Evolutionary conservation across 2,329 filamentous ascomycete species (phyloP).

Genomic region (Mariannaea sp.): DNA sequence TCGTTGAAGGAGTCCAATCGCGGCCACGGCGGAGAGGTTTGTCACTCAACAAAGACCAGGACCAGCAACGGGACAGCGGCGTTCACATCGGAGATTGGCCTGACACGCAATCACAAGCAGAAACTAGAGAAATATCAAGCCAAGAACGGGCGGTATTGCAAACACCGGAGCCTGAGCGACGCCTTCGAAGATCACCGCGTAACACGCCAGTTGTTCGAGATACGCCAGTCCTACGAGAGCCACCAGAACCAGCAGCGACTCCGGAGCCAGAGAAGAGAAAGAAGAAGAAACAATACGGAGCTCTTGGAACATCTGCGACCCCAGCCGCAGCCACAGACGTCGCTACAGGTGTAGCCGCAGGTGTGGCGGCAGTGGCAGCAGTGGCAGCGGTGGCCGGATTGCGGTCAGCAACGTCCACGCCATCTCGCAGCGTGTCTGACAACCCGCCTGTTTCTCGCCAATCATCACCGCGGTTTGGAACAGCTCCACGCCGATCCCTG

Average conservation of each 20-base stretch:
- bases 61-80: conserved; percentile 58
- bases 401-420: conserved; percentile 27
- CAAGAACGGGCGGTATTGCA: conserved; percentile 29
- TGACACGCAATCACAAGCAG: conserved; percentile 32
- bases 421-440: conserved; percentile 47
- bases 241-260: conserved; percentile 43
- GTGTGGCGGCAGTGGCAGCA: conserved; percentile 16
- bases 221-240: conserved; percentile 51
- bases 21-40: conserved; percentile 45
- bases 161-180: conserved; percentile 40
- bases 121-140: background rate
- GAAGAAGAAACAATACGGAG: conserved; percentile 40
- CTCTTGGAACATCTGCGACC: conserved; percentile 29
- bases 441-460: conserved; percentile 28
- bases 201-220: conserved; percentile 49
- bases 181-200: conserved; percentile 41
- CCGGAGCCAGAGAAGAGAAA: conserved; percentile 53
- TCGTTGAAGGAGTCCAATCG: conserved; percentile 47
- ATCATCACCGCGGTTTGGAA: conserved; percentile 33
- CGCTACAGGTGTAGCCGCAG: no score
- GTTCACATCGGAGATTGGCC: conserved; percentile 57
- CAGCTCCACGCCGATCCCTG: conserved; percentile 47
- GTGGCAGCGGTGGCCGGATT: conserved; percentile 17
- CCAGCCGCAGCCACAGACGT: no score
- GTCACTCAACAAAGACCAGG: conserved; percentile 36